A percentile compares a stretch with the other conserved stretches of the same genome.
phyloP scores from a whole-genome alignment of 352 stramenopile genomes.

The Blastocystis sp. region DNA sequence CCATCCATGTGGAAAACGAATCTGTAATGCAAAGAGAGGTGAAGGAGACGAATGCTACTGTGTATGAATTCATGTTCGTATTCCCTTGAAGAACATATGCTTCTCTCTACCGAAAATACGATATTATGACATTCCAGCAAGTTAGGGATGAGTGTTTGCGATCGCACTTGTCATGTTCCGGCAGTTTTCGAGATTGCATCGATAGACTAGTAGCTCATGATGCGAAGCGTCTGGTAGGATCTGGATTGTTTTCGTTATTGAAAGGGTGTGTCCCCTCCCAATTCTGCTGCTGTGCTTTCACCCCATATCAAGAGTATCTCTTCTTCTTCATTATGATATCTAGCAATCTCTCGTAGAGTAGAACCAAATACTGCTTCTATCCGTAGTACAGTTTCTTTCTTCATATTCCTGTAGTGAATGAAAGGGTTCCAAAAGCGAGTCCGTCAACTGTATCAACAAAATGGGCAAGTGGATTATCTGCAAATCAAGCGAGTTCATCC shows the following conservation, averaged over 20 bases:
- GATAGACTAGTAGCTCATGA: conserved; percentile 4
- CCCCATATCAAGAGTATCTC: no score
- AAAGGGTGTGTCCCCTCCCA: not conserved
- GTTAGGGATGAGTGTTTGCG: conserved; percentile 3
- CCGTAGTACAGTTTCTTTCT: not conserved
- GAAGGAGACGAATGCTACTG: not conserved
- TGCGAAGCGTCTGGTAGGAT: not conserved
- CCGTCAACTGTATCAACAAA: not conserved
- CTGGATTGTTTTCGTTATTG: not conserved
- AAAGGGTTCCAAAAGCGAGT: not conserved
- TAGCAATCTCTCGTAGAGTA: not conserved
- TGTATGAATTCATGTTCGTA: not conserved
- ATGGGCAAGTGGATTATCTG: no score
- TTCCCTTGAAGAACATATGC: not conserved
- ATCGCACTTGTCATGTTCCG: not conserved
- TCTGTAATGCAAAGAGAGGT: not conserved
- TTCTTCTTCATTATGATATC: no score
- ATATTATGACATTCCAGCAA: not conserved
- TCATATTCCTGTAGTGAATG: no score
- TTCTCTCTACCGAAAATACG: not conserved
- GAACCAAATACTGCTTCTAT: not conserved
- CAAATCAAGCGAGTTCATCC: no score
- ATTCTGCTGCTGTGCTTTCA: not conserved
- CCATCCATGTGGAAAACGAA: not conserved
- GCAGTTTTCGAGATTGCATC: not conserved